Conservation (phyloP, 2,329 filamentous ascomycete species). For the Colletotrichum sp. region DNA sequence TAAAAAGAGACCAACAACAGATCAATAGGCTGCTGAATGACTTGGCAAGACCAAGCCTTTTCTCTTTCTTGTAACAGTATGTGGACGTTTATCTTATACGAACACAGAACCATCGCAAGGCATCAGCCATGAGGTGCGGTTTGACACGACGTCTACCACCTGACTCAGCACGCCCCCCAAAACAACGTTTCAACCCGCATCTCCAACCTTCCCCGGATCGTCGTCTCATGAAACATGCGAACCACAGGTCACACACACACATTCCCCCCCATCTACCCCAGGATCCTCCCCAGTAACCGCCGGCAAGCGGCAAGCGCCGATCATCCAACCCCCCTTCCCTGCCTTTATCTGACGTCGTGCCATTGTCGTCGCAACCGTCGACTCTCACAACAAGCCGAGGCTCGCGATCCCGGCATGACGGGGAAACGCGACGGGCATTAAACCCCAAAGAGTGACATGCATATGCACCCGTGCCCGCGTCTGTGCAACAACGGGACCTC, state of each 20-base stretch:
- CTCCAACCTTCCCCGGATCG: background rate
- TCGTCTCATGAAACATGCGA: background rate
- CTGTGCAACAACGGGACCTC: background rate
- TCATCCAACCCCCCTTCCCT: background rate
- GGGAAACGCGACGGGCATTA: background rate
- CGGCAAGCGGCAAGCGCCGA: background rate
- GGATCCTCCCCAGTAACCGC: background rate
- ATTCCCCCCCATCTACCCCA: background rate
- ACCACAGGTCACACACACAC: background rate
- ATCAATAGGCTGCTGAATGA: background rate
- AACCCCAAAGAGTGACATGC: background rate
- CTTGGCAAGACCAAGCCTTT: background rate
- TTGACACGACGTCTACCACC: background rate
- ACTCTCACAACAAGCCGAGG: background rate
- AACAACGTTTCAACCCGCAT: background rate
- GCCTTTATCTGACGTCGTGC: background rate
- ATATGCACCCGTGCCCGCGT: background rate
- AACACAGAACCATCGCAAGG: rapidly evolving
- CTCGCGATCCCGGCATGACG: background rate
- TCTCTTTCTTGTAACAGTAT: background rate
- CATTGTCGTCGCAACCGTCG: background rate
- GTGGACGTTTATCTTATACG: too few relatives aligned
- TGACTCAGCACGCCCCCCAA: background rate
- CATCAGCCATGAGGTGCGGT: too few relatives aligned
- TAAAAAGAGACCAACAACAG: rapidly evolving